phyloP scores from a whole-genome alignment of 345 rosid genomes.

The Citrus hindsii region DNA sequence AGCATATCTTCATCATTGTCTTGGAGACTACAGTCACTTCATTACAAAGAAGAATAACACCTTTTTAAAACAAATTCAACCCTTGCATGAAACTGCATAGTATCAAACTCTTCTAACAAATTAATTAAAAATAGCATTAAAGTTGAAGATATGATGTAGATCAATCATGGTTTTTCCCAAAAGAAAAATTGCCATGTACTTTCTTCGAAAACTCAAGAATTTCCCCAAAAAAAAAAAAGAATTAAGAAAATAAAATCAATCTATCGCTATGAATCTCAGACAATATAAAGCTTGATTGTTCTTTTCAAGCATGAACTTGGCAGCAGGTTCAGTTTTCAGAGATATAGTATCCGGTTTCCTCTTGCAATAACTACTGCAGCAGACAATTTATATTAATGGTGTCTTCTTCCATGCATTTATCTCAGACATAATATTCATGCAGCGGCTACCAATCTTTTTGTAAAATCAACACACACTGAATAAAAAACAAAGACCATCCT shows the following conservation, averaged over 20 bases:
- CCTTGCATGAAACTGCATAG: not conserved
- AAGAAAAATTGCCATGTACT: not conserved
- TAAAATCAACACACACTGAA: conserved; percentile 10
- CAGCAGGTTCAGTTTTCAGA: conserved; percentile 25
- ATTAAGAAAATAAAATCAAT: not conserved
- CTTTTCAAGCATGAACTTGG: conserved; percentile 24
- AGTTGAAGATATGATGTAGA: not conserved
- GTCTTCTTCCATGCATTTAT: conserved; percentile 31
- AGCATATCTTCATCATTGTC: conserved; percentile 23
- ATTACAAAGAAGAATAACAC: conserved; percentile 10
- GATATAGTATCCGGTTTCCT: conserved; percentile 28
- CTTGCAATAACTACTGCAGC: conserved; percentile 19
- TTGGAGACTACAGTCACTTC: conserved; percentile 29
- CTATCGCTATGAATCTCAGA: conserved; percentile 5
- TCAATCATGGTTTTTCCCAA: not conserved
- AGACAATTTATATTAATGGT: conserved; percentile 31
- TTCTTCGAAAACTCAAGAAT: not conserved
- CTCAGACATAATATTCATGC: conserved; percentile 35
- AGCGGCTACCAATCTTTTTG: conserved; percentile 19
- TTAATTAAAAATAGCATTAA: not conserved
- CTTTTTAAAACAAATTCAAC: not conserved
- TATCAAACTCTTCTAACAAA: not conserved
- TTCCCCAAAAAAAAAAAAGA: not conserved
- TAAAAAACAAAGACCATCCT: conserved; percentile 23
- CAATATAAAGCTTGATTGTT: conserved; percentile 3